A percentile compares a stretch with the other conserved stretches of the same genome.
Evolutionary conservation across 129 eudicot genomes (phyloP).

Genomic region (Chrysanthemum makinoi): DNA sequence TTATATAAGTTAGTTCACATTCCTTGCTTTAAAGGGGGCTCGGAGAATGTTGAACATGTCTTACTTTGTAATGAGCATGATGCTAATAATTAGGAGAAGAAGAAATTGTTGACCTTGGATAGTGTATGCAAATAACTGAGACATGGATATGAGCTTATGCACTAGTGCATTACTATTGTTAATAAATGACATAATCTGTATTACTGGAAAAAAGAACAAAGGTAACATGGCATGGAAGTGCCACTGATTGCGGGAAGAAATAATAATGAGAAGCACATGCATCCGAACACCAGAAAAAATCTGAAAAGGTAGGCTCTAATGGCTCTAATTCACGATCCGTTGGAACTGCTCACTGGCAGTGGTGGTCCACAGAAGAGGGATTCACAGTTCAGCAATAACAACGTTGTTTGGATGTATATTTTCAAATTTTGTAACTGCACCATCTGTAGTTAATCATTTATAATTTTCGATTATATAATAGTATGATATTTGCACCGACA

Average conservation of each 20-base stretch:
- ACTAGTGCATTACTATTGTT: neutral
- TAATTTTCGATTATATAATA: neutral
- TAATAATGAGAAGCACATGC: neutral
- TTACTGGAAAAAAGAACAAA: neutral
- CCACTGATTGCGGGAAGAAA: neutral
- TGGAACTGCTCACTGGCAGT: neutral
- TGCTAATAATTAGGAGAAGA: neutral
- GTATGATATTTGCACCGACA: neutral
- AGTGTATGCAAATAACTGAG: neutral
- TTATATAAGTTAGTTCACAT: neutral
- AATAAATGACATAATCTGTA: neutral
- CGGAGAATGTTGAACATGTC: neutral
- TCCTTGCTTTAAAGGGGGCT: neutral
- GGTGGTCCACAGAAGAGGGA: neutral
- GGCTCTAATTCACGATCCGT: neutral
- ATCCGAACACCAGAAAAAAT: neutral
- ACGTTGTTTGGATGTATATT: constrained; percentile 6
- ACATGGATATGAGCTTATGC: neutral
- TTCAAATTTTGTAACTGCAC: neutral
- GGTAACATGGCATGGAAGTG: neutral
- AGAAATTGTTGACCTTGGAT: neutral
- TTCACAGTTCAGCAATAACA: too few relatives aligned
- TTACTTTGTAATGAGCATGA: neutral
- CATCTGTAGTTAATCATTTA: neutral
- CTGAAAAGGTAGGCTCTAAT: neutral